Conservation (phyloP, 768 basidiomycete genomes). For the Mycena floridula region DNA sequence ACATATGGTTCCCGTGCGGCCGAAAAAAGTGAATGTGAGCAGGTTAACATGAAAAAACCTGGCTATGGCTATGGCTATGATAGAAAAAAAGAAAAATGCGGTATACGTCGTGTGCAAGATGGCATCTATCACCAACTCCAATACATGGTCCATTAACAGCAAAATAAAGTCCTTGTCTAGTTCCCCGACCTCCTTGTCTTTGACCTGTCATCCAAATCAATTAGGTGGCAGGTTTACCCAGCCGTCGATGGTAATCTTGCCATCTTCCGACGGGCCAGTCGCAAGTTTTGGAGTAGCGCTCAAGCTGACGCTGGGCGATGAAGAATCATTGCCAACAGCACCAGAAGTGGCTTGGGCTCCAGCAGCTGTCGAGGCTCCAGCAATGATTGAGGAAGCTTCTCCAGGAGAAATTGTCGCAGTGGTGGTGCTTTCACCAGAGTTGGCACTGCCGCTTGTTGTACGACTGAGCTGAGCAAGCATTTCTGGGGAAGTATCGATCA, state of each 20-base stretch:
- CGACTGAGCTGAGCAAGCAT: slow-evolving; percentile 42
- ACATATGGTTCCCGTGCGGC: too few relatives aligned
- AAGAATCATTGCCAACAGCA: slow-evolving; percentile 12
- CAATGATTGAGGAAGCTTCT: slow-evolving; percentile 28
- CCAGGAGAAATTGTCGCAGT: slow-evolving; percentile 26
- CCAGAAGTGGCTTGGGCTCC: slow-evolving; percentile 15
- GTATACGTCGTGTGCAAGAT: background rate
- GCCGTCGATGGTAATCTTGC: slow-evolving; percentile 39
- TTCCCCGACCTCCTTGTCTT: too few relatives aligned
- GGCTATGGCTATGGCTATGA: too few relatives aligned
- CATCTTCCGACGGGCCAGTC: slow-evolving; percentile 36
- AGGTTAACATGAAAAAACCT: too few relatives aligned
- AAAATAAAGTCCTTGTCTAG: background rate
- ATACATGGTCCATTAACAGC: slow-evolving; percentile 2
- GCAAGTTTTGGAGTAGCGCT: slow-evolving; percentile 24
- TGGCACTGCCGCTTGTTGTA: slow-evolving; percentile 14
- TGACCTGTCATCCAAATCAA: slow-evolving; percentile 2
- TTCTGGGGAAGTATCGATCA: slow-evolving; percentile 58
- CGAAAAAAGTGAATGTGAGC: background rate
- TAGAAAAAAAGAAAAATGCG: background rate
- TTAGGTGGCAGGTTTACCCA: slow-evolving; percentile 23
- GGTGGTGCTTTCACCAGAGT: slow-evolving; percentile 13
- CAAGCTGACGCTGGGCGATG: slow-evolving; percentile 13
- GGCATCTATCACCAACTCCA: background rate
- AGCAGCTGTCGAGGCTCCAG: slow-evolving; percentile 11